Evolutionary conservation across 306 rosid species (phyloP), one percentile per base, ranked within the genome.

Genomic region (Trifolium subterraneum): DNA sequence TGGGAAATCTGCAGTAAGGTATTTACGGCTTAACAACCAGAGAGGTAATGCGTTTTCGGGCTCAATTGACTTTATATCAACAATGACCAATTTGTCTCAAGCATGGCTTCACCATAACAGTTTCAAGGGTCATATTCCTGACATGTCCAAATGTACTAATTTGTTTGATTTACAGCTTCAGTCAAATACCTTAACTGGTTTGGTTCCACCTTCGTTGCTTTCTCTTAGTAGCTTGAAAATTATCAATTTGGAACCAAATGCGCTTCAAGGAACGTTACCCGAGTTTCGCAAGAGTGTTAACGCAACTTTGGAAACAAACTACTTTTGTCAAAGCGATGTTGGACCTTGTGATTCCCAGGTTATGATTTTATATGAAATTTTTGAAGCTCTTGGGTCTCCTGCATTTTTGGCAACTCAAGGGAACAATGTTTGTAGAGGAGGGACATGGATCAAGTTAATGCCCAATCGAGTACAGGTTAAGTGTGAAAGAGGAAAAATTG

Each of bases 231-330:
- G 80, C 29, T 44, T 93, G 67, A 16, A 1, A 29, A 87, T 77
- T 12, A 82, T 93, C 74, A 71, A 86, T 79, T 16, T 93, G 74
- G 89, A 79, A 8, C 83, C 88, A 75, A 90, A 93, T 38, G 12
- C n/a, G 50, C 80, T 93, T 59, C 95, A 87, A 81, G 95, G 95
- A 23, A 93, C 95, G 4, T 0, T 51, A 19, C 98, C 95, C 1
- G 74, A 18, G 35, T 90, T 90, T 36, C 74, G 73, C 4, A 68
- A 69, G 2, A 75, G 56, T 10, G 91, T 87, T 64, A 11, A 9
- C 16, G 71, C 50, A 18, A 72, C 70, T 22, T 8, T 92, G 91
- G 4, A 79, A 15, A 0, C 62, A 14, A 89, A 93, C 35, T 80
- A 88, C 33, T 90, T 88, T 55, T 93, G 95, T 0, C 92, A 87